Evolutionary conservation across 225 moss, liverwort and hornwort genomes (phyloP).

Genomic region (Rhytidiadelphus loreus): DNA sequence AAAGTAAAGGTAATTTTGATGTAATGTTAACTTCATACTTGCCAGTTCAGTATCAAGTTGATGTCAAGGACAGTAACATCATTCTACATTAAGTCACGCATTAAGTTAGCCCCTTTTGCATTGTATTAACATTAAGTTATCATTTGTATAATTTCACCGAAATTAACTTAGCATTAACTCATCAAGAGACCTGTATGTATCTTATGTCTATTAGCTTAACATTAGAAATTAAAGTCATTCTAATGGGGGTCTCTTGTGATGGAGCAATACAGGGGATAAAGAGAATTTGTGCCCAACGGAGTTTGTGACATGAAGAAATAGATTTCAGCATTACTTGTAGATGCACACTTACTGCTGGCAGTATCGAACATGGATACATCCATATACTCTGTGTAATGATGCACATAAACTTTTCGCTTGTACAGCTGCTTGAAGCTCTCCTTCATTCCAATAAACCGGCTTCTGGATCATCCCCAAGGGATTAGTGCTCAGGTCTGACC

Average conservation of each 20-base stretch:
- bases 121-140: neutral
- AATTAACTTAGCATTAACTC: neutral
- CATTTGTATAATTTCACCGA: neutral
- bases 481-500: neutral
- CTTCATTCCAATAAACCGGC: conserved; percentile 32
- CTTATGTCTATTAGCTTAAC: neutral
- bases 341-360: conserved; percentile 25
- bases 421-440: conserved; percentile 41
- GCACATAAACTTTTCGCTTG: conserved; percentile 43
- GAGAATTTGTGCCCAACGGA: neutral
- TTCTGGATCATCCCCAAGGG: neutral
- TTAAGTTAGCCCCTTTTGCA: neutral
- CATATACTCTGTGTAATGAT: conserved; percentile 47
- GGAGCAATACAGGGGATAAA: neutral
- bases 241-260: neutral
- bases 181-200: neutral
- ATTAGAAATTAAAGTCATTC: neutral
- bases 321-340: neutral
- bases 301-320: neutral
- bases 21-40: neutral
- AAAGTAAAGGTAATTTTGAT: neutral
- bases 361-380: conserved; percentile 44
- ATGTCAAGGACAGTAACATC: neutral
- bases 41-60: neutral
- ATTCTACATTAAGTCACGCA: neutral